Base-by-base conservation (phyloP, 2,329 filamentous ascomycete species). In the Fusarium ambrosium region DNA sequence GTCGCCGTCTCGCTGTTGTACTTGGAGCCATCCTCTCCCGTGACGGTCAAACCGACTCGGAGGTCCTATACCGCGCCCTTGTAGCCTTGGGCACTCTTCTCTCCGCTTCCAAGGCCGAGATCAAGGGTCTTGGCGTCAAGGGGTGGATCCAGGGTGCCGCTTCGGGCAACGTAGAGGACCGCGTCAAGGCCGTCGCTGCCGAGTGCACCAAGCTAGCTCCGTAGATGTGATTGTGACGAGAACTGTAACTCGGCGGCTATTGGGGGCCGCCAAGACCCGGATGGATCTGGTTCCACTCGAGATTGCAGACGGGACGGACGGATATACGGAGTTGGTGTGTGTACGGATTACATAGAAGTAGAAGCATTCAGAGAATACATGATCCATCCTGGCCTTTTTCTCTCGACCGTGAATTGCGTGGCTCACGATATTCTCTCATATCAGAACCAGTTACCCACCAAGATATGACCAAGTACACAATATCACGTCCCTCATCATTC, bases 31-130 rank as follows among this genome's bases (percentile, higher is more conserved):
- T 96, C 1, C 83, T 97, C 1, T 84, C 67, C 36, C 74, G 86
- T 7, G 88, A 87, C 36, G 73, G 73, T 4, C 92, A 94, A 73
- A 90, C 87, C 3, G 95, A 98, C 77, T 90, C 92, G 0, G 97
- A 98, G 81, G 94, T 94, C 0, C 84, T 97, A 4, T 98, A 95
- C 81, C 91, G 97, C 24, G 91, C 91, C 0, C 87, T 98, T 7
- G 94, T 97, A 8, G 94, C 94, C 0, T 84, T 96, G 1, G 97
- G 97, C 0, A 99, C 95, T 1, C 81, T 69, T 82, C 95, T 81
- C 27, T 93, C 16, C 87, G 91, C n/a, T 85, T 84, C 83, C 1
- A 82, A 81, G 61, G 83, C 83, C 3, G 84, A 84, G 71, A 85
- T 83, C 37, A 85, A 80, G 77, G 85, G 83, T 32, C 77, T 88